Conservation (phyloP, 495 filamentous ascomycete genomes). For the Penicillium pulvis region DNA sequence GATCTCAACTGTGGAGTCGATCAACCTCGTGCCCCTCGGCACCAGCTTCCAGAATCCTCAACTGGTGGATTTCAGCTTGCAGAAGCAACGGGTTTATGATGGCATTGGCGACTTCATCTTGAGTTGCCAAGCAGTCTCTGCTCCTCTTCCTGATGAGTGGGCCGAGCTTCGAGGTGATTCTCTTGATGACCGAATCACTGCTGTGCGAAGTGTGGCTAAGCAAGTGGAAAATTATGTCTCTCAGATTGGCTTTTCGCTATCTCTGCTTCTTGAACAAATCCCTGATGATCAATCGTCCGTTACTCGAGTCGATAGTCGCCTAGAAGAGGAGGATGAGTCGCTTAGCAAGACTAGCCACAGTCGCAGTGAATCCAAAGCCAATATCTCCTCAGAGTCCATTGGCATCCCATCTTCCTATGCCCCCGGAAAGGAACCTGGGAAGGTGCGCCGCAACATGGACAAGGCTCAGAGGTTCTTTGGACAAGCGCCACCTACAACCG, state of each 20-base stretch:
- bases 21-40: constrained; percentile 75
- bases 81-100: constrained; percentile 93
- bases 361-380: constrained; percentile 39
- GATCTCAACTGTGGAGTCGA: constrained; percentile 83
- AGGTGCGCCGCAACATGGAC: constrained; percentile 68
- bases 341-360: constrained; percentile 29
- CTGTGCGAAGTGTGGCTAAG: constrained; percentile 70
- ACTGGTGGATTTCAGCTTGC: constrained; percentile 80
- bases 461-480: constrained; percentile 91
- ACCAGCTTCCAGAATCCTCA: constrained; percentile 80
- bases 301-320: constrained; percentile 39
- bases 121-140: constrained; percentile 82
- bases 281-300: constrained; percentile 41
- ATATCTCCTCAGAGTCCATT: constrained; percentile 43
- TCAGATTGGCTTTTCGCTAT: constrained; percentile 83
- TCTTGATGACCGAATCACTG: constrained; percentile 83
- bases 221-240: constrained; percentile 84
- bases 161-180: constrained; percentile 86
- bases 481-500: constrained; percentile 65
- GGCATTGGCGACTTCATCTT: constrained; percentile 86
- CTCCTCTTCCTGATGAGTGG: constrained; percentile 94
- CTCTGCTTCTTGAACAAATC: constrained; percentile 81
- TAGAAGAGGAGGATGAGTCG: constrained; percentile 35
- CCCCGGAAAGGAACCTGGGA: constrained; percentile 56
- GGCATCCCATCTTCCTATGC: constrained; percentile 68